These are phyloP conservation scores for Elsinoe fawcettii DNA, from an alignment of 2,329 filamentous ascomycete species.

Conservation along the genomic window DNA sequence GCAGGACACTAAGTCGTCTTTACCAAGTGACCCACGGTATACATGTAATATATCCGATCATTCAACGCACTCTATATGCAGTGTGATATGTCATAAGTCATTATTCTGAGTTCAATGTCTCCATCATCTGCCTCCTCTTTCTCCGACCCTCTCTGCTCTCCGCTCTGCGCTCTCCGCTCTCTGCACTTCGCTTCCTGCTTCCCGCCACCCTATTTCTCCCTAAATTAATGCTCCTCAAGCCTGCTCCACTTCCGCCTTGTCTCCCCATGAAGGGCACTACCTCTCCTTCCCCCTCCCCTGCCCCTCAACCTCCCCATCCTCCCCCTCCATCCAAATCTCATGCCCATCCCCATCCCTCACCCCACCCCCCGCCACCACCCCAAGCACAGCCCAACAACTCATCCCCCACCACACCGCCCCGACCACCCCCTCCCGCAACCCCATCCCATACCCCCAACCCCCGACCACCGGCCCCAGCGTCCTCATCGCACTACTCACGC, in stretches of 20 bases:
- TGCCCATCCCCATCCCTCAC: constrained; percentile 58
- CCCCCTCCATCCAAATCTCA: constrained; percentile 48
- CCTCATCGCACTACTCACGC: constrained; percentile 44
- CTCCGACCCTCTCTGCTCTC: too few species aligned
- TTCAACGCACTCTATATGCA: constrained; percentile 1
- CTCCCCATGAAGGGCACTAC: too few species aligned
- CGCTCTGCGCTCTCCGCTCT: too few species aligned
- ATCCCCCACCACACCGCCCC: constrained; percentile 53
- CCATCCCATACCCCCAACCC: constrained; percentile 46
- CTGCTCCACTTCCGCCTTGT: too few species aligned
- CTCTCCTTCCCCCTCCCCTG: background rate
- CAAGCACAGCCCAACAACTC: constrained; percentile 46
- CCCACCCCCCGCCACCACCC: constrained; percentile 50
- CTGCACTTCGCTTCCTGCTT: too few species aligned
- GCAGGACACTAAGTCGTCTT: too few species aligned
- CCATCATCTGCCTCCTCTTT: too few species aligned
- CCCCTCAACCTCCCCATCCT: constrained; percentile 27
- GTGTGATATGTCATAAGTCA: background rate
- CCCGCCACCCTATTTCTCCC: too few species aligned
- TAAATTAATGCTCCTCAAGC: too few species aligned
- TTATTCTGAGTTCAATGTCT: too few species aligned
- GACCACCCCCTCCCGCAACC: constrained; percentile 46
- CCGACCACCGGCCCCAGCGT: constrained; percentile 49
- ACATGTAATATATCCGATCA: background rate
- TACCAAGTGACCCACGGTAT: background rate